A percentile compares a stretch with the other conserved stretches of the same genome.
Conservation (phyloP, 352 stramenopile genomes). For the Globisporangium barbulae region DNA sequence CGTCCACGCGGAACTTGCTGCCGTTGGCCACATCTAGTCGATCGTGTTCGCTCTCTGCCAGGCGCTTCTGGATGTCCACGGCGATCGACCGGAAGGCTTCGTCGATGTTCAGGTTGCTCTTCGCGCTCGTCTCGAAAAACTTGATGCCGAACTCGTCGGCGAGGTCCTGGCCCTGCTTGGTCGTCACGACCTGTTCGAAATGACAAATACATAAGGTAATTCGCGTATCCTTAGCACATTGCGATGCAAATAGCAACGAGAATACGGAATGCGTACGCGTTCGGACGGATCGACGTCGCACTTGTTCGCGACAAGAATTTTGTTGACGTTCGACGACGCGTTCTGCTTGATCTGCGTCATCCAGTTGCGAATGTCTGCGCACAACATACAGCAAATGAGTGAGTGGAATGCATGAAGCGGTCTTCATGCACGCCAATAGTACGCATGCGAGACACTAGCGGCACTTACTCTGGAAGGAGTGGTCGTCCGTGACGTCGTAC, state of each 20-base stretch:
- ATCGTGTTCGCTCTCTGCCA: constrained; percentile 85
- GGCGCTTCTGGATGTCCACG: constrained; percentile 87
- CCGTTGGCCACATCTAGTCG: constrained; percentile 87
- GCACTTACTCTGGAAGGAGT: constrained; percentile 88
- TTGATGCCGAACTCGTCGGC: constrained; percentile 93
- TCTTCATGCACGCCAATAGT: too few relatives aligned
- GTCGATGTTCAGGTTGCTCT: constrained; percentile 93
- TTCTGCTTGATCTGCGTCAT: constrained; percentile 95
- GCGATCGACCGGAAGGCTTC: constrained; percentile 85
- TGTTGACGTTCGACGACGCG: constrained; percentile 99
- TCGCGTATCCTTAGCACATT: neutral
- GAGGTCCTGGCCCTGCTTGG: constrained; percentile 91
- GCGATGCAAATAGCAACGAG: neutral
- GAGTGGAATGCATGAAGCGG: neutral
- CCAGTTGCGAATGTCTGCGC: constrained; percentile 86
- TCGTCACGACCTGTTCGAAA: constrained; percentile 78
- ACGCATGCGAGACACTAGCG: too few relatives aligned
- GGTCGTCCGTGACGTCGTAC: constrained; percentile 92
- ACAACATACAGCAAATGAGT: neutral
- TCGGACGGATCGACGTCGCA: constrained; percentile 96
- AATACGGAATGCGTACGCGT: constrained; percentile 63
- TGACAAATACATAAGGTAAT: neutral
- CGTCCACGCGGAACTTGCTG: constrained; percentile 84
- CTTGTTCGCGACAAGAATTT: constrained; percentile 99
- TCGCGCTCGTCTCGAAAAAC: constrained; percentile 94